A percentile compares a stretch with the other conserved stretches of the same genome.
These are phyloP conservation scores for Scenedesmus sp. DNA, from an alignment of 163 green algal species.

Conservation along the genomic window DNA sequence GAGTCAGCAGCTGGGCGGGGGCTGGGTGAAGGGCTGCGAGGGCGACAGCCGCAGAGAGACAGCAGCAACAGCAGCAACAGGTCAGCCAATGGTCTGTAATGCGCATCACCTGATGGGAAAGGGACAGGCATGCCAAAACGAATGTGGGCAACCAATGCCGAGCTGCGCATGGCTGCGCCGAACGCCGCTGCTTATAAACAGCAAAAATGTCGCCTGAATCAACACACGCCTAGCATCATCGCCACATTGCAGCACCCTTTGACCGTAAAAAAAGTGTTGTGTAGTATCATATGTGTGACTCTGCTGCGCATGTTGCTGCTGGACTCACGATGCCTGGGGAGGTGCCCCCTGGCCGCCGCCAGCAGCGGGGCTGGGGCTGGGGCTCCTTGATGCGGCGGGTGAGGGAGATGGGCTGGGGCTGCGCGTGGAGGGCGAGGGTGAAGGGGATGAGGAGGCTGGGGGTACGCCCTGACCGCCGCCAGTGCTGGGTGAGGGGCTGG, in stretches of 20 bases:
- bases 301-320: too few species aligned
- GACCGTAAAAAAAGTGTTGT: too few species aligned
- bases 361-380: not conserved
- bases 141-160: not conserved
- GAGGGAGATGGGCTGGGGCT: too few species aligned
- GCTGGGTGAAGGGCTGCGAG: not conserved
- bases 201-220: too few species aligned
- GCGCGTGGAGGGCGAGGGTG: not conserved
- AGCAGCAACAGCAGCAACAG: not conserved
- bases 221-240: too few species aligned
- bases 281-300: not conserved
- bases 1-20: not conserved
- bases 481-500: too few species aligned
- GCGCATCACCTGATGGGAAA: not conserved
- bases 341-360: not conserved
- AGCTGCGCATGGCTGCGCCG: too few species aligned
- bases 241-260: not conserved
- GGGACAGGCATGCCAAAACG: not conserved
- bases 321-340: not conserved
- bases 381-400: not conserved
- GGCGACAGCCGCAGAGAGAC: not conserved
- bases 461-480: too few species aligned
- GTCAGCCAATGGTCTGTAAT: too few species aligned
- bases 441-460: not conserved
- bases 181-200: too few species aligned